A percentile compares a stretch with the other conserved stretches of the same genome.
Conservation (phyloP, 805 yeast genomes). For the Saccharomyces eubayanus region DNA sequence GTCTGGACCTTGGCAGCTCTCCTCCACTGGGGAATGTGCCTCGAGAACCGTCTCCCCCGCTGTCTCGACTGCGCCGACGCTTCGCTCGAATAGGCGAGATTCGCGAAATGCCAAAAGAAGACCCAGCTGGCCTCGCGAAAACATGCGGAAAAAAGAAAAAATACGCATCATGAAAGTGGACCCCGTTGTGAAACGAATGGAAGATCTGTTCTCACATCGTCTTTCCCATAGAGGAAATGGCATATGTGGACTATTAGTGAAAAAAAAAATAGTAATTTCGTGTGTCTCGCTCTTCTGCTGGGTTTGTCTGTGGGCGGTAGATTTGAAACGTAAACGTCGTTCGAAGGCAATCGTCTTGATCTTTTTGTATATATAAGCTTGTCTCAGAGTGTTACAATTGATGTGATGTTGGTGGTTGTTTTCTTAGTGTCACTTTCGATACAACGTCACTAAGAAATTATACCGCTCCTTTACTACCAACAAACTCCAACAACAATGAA, state of each 20-base stretch:
- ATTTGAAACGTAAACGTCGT: background rate
- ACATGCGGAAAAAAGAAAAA: background rate
- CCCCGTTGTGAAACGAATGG: background rate
- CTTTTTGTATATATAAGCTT: background rate
- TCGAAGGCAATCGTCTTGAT: background rate
- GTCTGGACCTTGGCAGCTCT: background rate
- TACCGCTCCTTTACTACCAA: background rate
- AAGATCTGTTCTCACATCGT: background rate
- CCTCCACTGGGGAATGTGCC: background rate
- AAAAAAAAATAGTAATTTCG: no score
- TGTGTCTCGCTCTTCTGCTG: background rate
- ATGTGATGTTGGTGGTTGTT: background rate
- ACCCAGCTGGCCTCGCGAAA: background rate
- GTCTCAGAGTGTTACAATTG: background rate
- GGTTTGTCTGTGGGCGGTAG: background rate
- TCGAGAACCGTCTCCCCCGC: background rate
- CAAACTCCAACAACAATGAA: slow-evolving; percentile 12
- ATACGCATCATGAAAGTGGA: background rate
- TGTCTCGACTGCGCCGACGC: background rate
- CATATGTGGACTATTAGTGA: background rate
- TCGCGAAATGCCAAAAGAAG: background rate
- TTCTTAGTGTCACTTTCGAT: background rate
- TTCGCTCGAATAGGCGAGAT: background rate
- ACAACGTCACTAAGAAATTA: background rate
- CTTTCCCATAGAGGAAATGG: background rate